These are phyloP conservation scores for Theileria luwenshuni DNA, from an alignment of 169 alveolate species.

Conservation along the genomic window DNA sequence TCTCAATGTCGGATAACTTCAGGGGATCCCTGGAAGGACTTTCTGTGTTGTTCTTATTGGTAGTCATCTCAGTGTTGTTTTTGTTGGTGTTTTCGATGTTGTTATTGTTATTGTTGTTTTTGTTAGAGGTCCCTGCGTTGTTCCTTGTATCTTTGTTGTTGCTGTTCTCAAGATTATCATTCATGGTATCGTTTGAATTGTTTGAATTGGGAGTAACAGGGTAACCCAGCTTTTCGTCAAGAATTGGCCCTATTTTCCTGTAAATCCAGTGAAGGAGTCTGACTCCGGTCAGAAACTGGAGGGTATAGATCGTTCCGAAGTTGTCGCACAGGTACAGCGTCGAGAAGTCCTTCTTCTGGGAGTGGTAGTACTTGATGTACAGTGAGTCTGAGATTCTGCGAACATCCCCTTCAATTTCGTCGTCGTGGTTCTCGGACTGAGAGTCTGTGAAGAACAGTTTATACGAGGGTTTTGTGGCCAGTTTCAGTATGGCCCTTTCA, in stretches of 20 bases:
- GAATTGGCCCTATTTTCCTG: constrained; percentile 42
- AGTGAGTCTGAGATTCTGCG: constrained; percentile 14
- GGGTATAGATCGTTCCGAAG: constrained; percentile 67
- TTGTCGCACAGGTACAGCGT: constrained; percentile 69
- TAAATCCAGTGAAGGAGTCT: constrained; percentile 41
- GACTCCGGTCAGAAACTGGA: constrained; percentile 71
- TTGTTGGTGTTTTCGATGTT: constrained; percentile 1
- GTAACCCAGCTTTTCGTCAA: constrained; percentile 31
- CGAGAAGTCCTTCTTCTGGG: constrained; percentile 46
- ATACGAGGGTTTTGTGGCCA: constrained; percentile 35
- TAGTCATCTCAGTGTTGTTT: neutral
- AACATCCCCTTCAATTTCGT: neutral
- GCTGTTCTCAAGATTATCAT: too few relatives aligned
- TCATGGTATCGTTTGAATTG: neutral
- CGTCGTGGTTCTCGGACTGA: neutral
- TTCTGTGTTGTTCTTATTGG: neutral
- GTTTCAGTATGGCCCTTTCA: constrained; percentile 31
- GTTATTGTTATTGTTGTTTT: too few relatives aligned
- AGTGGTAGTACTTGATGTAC: constrained; percentile 3
- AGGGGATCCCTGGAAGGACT: constrained; percentile 12
- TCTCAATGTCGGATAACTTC: constrained; percentile 19
- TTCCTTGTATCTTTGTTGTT: neutral
- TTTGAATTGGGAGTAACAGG: neutral
- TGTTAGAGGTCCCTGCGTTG: too few relatives aligned
- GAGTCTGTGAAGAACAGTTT: constrained; percentile 10